Conservation (phyloP, 1,139 yeast genomes). For the Diutina siamensis region DNA sequence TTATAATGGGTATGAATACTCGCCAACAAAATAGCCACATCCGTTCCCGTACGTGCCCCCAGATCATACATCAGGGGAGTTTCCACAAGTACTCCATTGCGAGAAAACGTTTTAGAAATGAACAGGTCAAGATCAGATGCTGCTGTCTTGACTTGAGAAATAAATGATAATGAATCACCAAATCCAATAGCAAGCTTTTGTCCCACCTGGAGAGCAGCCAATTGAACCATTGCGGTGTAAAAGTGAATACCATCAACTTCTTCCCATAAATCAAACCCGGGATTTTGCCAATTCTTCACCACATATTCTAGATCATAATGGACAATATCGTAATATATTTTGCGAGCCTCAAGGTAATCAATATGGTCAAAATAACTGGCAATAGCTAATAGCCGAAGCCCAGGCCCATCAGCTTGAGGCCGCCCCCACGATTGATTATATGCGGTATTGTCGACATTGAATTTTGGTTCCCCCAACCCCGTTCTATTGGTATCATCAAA, state of each 20-base stretch:
- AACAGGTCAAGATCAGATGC: constrained; percentile 26
- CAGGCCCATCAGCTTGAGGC: constrained; percentile 95
- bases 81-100: constrained; percentile 43
- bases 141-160: constrained; percentile 14
- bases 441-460: constrained; percentile 49
- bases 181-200: constrained; percentile 28
- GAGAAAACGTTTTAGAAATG: constrained; percentile 27
- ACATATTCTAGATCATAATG: constrained; percentile 66
- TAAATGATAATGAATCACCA: constrained; percentile 19
- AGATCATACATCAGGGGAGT: constrained; percentile 39
- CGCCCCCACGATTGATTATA: constrained; percentile 76
- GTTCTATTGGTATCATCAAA: constrained; percentile 29
- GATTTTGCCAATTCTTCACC: constrained; percentile 45
- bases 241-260: constrained; percentile 68
- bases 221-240: constrained; percentile 66
- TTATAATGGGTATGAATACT: constrained; percentile 49
- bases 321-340: constrained; percentile 40
- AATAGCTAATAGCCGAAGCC: constrained; percentile 60
- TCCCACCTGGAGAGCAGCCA: constrained; percentile 57
- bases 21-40: constrained; percentile 68
- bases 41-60: constrained; percentile 56
- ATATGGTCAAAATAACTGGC: constrained; percentile 42
- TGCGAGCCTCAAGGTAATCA: constrained; percentile 12
- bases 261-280: constrained; percentile 90
- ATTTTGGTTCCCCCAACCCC: constrained; percentile 89